Conservation (phyloP, 192 early-diverging fungal species). For the Entomortierella parvispora region DNA sequence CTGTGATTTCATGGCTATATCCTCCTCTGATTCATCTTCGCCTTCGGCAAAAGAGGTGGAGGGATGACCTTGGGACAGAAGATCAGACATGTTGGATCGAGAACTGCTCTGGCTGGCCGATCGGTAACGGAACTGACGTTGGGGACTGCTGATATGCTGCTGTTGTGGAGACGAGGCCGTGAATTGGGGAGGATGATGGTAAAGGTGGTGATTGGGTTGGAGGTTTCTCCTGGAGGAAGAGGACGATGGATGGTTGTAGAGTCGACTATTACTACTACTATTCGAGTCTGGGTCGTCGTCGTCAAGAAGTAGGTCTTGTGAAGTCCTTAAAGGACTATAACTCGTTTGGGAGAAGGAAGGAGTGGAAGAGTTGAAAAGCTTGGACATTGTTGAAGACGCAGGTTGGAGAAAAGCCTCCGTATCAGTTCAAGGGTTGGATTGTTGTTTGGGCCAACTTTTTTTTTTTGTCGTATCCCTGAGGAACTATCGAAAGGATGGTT, state of each 20-base stretch:
- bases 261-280: constrained; percentile 1
- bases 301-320: constrained; percentile 29
- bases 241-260: background rate
- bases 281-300: constrained; percentile 30
- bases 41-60: constrained; percentile 18
- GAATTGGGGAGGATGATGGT: constrained; percentile 2
- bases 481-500: too few species aligned
- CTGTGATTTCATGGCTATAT: background rate
- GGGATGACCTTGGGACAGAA: background rate
- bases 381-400: constrained; percentile 14
- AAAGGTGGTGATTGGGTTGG: background rate
- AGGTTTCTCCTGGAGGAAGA: background rate
- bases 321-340: constrained; percentile 39
- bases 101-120: constrained; percentile 35
- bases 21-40: constrained; percentile 19
- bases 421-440: background rate
- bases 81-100: constrained; percentile 22
- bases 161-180: background rate
- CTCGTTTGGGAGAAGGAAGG: constrained; percentile 41
- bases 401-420: background rate
- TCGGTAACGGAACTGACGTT: constrained; percentile 26
- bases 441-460: too few species aligned
- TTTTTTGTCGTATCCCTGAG: too few species aligned
- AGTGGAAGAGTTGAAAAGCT: constrained; percentile 20
- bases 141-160: background rate